Evolutionary conservation across 805 yeast genomes (phyloP), one percentile per base, ranked within the genome.

Genomic region (Myxozyma vanderwaltii): DNA sequence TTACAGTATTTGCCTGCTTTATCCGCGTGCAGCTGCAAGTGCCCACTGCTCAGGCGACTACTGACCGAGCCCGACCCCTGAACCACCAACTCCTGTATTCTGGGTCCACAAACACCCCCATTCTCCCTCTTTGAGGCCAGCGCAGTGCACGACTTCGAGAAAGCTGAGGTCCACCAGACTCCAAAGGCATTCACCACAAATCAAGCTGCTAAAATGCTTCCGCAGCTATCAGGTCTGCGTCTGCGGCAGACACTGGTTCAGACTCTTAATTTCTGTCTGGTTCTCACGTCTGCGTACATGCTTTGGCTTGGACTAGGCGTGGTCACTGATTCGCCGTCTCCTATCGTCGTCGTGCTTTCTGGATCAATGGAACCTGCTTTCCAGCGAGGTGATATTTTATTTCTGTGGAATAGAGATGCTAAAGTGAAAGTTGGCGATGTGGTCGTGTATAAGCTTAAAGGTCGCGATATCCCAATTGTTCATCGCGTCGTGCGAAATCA

Each of bases 361-460:
- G 99, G 99, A 4, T 92, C 98, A 1, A 94, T 94, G 99, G 99
- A 94, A 73, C 99, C 99, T 1, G 99, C 99, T 1, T 94, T 94
- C 80, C 97, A 94, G 75, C 83, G 99, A 75, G 99, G 99, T 51
- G 99, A 94, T 72, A 86, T 94, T 17, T 76, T 94, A 62, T 86
- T 94, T 69, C 77, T 94, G 57, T 91, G 96, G 96, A 94, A 94
- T 74, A 80, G 97, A 66, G 84, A 86, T 56, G 69, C 75, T 21
- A 72, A 74, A 31, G 83, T 85, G 21, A 77, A 82, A 47, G 94
- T 91, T 0, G 99, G 99, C 23, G 99, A 94, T 69, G 80, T 94
- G 24, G 98, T 94, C 13, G 98, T 94, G 4, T 94, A 94, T 71
- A 91, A 94, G 68, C 82, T 91, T 17, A 80, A 81, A 51, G 88